Evolutionary conservation across 768 basidiomycete species (phyloP).

Genomic region (Russula sp.): DNA sequence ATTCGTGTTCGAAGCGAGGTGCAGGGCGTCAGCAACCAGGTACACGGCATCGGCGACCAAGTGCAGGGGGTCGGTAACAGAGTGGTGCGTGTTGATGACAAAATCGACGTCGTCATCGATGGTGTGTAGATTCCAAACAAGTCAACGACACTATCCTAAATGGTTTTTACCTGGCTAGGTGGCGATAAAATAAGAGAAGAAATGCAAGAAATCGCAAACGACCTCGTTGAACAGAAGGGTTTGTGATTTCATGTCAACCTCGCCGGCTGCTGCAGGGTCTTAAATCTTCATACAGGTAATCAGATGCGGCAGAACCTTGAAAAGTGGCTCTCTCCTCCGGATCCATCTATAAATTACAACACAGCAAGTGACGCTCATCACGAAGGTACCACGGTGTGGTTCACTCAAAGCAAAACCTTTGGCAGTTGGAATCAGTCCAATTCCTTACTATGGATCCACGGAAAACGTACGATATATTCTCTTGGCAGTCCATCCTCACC

Average conservation of each 20-base stretch:
- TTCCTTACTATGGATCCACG: neutral
- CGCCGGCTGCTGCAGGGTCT: too few species aligned
- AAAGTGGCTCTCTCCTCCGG: neutral
- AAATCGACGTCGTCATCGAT: neutral
- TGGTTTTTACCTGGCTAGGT: too few species aligned
- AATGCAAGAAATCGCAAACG: neutral
- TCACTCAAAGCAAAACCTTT: neutral
- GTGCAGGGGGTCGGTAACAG: neutral
- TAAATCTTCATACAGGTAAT: neutral
- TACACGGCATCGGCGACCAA: too few species aligned
- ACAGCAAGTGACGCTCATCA: neutral
- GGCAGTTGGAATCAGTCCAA: neutral
- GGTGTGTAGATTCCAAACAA: neutral
- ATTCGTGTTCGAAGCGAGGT: neutral
- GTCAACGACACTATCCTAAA: too few species aligned
- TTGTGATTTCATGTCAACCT: neutral
- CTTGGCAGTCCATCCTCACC: neutral
- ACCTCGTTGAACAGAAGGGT: neutral
- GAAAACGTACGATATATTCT: neutral
- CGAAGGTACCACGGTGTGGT: neutral
- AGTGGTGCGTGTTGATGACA: neutral
- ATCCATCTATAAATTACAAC: neutral
- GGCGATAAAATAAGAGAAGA: neutral
- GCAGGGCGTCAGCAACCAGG: too few species aligned
- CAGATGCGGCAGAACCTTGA: neutral